phyloP scores from a whole-genome alignment of 768 basidiomycete genomes.

The Antrodiella citrinella region DNA sequence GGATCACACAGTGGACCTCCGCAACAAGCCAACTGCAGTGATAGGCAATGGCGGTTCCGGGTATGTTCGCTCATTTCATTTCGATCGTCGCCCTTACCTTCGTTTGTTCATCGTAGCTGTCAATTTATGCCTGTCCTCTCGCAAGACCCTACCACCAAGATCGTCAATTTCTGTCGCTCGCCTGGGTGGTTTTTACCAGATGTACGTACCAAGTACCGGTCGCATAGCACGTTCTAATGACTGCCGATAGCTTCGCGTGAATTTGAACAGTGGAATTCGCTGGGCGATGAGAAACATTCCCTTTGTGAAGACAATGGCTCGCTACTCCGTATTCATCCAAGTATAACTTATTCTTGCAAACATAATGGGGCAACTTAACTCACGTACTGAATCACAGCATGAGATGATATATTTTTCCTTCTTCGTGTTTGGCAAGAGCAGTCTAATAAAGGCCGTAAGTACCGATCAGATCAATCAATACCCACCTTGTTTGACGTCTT shows the following conservation, averaged over 20 bases:
- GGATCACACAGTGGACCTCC: slow-evolving; percentile 17
- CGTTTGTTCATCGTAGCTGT: slow-evolving; percentile 8
- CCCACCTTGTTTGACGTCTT: too few relatives aligned
- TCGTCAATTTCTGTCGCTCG: slow-evolving; percentile 24
- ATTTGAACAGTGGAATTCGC: slow-evolving; percentile 4
- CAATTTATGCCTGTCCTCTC: slow-evolving; percentile 22
- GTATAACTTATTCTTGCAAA: too few relatives aligned
- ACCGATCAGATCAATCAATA: neutral
- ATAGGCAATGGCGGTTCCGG: slow-evolving; percentile 26
- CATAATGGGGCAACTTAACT: too few relatives aligned
- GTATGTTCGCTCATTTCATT: slow-evolving; percentile 3
- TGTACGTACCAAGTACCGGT: slow-evolving; percentile 6
- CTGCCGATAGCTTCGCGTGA: slow-evolving; percentile 1
- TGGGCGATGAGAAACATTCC: slow-evolving; percentile 15
- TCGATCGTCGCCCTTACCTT: neutral
- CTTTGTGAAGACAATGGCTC: slow-evolving; percentile 1
- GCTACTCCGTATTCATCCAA: slow-evolving; percentile 5
- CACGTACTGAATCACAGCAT: too few relatives aligned
- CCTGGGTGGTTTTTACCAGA: slow-evolving; percentile 21
- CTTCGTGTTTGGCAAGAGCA: neutral
- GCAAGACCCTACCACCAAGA: slow-evolving; percentile 13
- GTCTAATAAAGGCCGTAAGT: neutral
- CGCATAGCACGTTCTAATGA: neutral
- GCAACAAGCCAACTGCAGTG: slow-evolving; percentile 22
- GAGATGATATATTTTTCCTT: neutral